phyloP scores from a whole-genome alignment of 2,329 filamentous ascomycete species.

The Hysterium pulicare region DNA sequence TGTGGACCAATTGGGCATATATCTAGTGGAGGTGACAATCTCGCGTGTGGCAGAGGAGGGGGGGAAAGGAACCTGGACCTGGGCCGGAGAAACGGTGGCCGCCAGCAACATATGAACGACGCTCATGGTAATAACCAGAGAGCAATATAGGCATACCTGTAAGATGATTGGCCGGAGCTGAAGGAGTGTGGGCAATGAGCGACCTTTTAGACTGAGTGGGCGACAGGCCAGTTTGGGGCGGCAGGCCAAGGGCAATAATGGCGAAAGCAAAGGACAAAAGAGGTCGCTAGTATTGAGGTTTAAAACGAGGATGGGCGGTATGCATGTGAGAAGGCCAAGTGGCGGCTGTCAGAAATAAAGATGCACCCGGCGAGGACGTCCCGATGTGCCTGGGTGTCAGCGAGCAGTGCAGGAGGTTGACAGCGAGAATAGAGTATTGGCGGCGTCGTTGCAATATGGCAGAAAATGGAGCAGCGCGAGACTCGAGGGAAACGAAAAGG shows the following conservation, averaged over 20 bases:
- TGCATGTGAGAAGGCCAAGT: slow-evolving; percentile 5
- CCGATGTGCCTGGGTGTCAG: slow-evolving; percentile 5
- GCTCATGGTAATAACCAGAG: slow-evolving; percentile 20
- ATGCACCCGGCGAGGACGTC: slow-evolving; percentile 7
- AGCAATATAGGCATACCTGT: slow-evolving; percentile 32
- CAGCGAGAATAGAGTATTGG: slow-evolving; percentile 6
- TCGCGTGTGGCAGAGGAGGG: slow-evolving; percentile 5
- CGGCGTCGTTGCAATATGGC: slow-evolving; percentile 12
- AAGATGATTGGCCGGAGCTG: not conserved
- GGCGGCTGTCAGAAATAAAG: slow-evolving; percentile 19
- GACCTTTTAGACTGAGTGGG: not conserved
- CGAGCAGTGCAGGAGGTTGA: slow-evolving; percentile 2
- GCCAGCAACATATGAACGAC: slow-evolving; percentile 5
- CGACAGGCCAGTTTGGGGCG: not conserved
- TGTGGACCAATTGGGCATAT: slow-evolving; percentile 17
- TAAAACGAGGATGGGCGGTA: no score
- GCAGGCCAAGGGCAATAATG: not conserved
- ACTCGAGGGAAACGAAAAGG: slow-evolving; percentile 10
- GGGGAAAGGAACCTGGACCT: slow-evolving; percentile 7
- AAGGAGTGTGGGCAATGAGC: not conserved
- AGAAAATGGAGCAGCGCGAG: slow-evolving; percentile 12
- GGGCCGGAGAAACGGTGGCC: slow-evolving; percentile 9
- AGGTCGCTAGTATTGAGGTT: slow-evolving; percentile 2
- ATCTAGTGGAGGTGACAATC: slow-evolving; percentile 15
- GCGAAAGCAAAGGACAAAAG: slow-evolving; percentile 7